These are phyloP conservation scores for Quambalaria eucalypti DNA, from an alignment of 1,284 basidiomycete genomes.

Conservation along the genomic window DNA sequence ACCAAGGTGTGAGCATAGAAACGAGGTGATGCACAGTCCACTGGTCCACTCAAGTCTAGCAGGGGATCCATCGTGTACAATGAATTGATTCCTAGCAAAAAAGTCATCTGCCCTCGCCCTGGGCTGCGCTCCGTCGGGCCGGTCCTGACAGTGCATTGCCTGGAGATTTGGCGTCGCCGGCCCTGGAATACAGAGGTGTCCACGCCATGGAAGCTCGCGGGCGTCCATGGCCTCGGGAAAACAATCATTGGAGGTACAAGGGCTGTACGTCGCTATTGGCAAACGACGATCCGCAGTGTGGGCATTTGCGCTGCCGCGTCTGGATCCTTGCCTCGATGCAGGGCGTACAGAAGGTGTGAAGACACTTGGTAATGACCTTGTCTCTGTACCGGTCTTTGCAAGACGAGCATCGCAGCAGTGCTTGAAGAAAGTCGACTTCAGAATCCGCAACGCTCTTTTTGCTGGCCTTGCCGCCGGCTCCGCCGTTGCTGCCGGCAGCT, in stretches of 20 bases:
- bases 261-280: constrained; percentile 76
- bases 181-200: no score
- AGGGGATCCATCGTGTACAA: no score
- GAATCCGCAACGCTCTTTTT: constrained; percentile 20
- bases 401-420: constrained; percentile 80
- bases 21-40: no score
- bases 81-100: no score
- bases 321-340: constrained; percentile 79
- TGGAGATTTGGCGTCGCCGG: no score
- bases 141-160: no score
- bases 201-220: no score
- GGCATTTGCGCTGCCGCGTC: constrained; percentile 90
- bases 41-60: no score
- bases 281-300: constrained; percentile 76
- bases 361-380: constrained; percentile 82
- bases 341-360: constrained; percentile 84
- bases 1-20: no score
- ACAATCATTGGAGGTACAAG: constrained; percentile 58
- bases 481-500: constrained; percentile 26
- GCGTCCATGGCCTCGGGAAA: no score
- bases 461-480: constrained; percentile 11
- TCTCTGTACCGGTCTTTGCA: constrained; percentile 76
- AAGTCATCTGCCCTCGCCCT: no score
- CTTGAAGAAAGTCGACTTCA: constrained; percentile 58
- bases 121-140: no score